These are phyloP conservation scores for Pugionium cornutum DNA, from an alignment of 345 rosid genomes.

Conservation along the genomic window DNA sequence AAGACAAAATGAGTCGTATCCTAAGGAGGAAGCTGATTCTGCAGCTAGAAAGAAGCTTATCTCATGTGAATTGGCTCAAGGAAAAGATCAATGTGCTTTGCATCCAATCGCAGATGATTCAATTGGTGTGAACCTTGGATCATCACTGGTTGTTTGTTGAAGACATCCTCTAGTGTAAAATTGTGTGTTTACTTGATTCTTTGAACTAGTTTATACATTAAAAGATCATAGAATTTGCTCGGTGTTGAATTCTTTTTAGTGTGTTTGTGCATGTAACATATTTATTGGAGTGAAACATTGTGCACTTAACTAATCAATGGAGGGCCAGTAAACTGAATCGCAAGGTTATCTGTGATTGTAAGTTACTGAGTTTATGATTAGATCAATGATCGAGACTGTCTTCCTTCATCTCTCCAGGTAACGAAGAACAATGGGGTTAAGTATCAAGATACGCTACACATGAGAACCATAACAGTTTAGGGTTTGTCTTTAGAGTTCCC, in stretches of 20 bases:
- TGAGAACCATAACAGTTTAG: background rate
- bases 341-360: background rate
- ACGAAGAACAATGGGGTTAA: background rate
- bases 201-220: slow-evolving; percentile 23
- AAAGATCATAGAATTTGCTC: slow-evolving; percentile 10
- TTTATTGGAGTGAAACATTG: background rate
- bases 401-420: background rate
- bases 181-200: slow-evolving; percentile 38
- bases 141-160: slow-evolving; percentile 14
- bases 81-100: slow-evolving; percentile 25
- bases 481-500: background rate
- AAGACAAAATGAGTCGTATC: slow-evolving; percentile 18
- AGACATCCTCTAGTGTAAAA: slow-evolving; percentile 29
- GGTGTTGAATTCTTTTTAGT: slow-evolving; percentile 31
- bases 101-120: slow-evolving; percentile 11
- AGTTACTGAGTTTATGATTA: background rate
- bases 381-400: background rate
- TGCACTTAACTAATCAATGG: slow-evolving; percentile 2
- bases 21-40: slow-evolving; percentile 22
- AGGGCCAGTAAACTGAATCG: background rate
- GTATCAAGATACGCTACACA: too few relatives aligned
- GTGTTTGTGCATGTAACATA: slow-evolving; percentile 16
- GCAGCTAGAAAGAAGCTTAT: slow-evolving; percentile 18
- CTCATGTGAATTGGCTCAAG: slow-evolving; percentile 14
- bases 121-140: slow-evolving; percentile 26